Evolutionary conservation across 441 rosid genomes (phyloP), one percentile per base, ranked within the genome.

Genomic region (Erodium moschatum): DNA sequence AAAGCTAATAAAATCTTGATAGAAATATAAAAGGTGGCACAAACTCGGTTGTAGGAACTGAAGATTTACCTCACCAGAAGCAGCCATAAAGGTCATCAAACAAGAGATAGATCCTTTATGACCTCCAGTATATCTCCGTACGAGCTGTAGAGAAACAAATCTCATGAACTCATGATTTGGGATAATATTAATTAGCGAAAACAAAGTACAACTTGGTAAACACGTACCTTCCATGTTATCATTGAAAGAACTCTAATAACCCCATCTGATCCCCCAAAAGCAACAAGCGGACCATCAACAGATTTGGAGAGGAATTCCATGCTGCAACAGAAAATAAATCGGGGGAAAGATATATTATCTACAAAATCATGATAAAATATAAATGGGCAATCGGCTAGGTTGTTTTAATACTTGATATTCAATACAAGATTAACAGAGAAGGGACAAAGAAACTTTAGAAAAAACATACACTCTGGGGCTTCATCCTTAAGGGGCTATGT

Each of bases 211-310:
- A 31, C 35, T 31, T 31, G 35, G 35, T 31, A 31, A 42, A 18
- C 67, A 50, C 89, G 74, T 71, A 93, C 98, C 98, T 83, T 93
- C 98, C 98, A 93, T 62, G 97, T 83, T 80, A 91, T 91, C 97
- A 91, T 93, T 73, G 98, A 93, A 77, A 94, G 91, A 79, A 94
- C 98, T 79, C 98, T 88, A 67, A 94, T 89, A 68, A 94, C 92
- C 69, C 98, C 98, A 84, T 91, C 98, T 27, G 98, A 87, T 81
- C 89, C 86, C 76, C 98, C 98, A 82, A 91, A 94, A 67, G 97
- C 98, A 80, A 94, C 92, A 71, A 91, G 92, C 65, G 98, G 97
- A 75, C 92, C 94, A 79, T 94, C 97, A 62, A 82, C 80, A 62
- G 92, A 91, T 83, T 89, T 84, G 69, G 91, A 65, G 24, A 94